Evolutionary conservation across 2,329 filamentous ascomycete species (phyloP).

Genomic region (Hymenoscyphus infarciens): DNA sequence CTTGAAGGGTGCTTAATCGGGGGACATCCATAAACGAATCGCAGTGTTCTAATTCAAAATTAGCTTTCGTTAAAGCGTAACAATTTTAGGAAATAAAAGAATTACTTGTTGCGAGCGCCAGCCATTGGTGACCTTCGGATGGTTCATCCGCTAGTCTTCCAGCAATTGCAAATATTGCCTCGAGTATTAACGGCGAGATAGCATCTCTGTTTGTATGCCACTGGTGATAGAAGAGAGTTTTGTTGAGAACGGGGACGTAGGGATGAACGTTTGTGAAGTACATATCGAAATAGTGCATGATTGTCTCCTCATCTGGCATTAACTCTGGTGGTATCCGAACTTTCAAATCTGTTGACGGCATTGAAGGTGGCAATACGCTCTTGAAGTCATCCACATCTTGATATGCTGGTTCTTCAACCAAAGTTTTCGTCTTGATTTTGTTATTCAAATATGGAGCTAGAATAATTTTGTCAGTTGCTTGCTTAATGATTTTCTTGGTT

Average conservation of each 20-base stretch:
- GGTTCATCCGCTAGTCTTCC: slow-evolving; percentile 80
- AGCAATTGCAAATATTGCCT: slow-evolving; percentile 87
- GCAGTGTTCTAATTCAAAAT: slow-evolving; percentile 64
- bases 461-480: slow-evolving; percentile 14
- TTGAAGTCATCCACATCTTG: slow-evolving; percentile 73
- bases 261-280: slow-evolving; percentile 90
- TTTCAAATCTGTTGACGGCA: slow-evolving; percentile 66
- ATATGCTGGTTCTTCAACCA: slow-evolving; percentile 59
- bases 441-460: slow-evolving; percentile 80
- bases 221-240: slow-evolving; percentile 77
- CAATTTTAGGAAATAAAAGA: not conserved
- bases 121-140: slow-evolving; percentile 84
- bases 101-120: slow-evolving; percentile 79
- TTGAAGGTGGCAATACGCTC: slow-evolving; percentile 63
- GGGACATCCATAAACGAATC: slow-evolving; percentile 93
- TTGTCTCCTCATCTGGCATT: slow-evolving; percentile 84
- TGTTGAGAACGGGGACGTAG: slow-evolving; percentile 86
- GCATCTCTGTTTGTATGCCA: slow-evolving; percentile 80
- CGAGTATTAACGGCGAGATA: slow-evolving; percentile 84
- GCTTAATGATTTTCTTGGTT: not conserved
- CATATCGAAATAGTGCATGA: slow-evolving; percentile 80
- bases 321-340: slow-evolving; percentile 87
- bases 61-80: slow-evolving; percentile 27
- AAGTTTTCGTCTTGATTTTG: slow-evolving; percentile 43
- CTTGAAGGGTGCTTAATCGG: slow-evolving; percentile 86